Evolutionary conservation across 306 rosid genomes (phyloP).

Genomic region (Sechiopsis laciniata): DNA sequence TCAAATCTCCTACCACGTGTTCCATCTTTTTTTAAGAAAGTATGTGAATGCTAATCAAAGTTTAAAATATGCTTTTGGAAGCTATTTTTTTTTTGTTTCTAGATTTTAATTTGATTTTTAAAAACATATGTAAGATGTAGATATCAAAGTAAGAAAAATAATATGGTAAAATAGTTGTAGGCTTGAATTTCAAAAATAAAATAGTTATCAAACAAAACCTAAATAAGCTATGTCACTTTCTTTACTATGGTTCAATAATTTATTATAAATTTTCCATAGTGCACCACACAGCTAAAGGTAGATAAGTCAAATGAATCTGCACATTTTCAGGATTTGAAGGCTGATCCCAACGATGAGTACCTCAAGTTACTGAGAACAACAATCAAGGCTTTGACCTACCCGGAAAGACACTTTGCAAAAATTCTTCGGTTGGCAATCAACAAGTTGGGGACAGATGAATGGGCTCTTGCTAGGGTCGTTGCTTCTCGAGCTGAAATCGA

Average conservation of each 20-base stretch:
- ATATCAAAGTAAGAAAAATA: too few species aligned
- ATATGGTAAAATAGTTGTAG: too few species aligned
- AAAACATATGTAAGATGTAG: too few species aligned
- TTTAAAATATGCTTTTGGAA: too few species aligned
- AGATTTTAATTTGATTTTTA: too few species aligned
- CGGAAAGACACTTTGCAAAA: conserved; percentile 73
- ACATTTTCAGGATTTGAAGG: conserved; percentile 67
- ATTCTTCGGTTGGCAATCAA: conserved; percentile 53
- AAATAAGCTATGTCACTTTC: not conserved
- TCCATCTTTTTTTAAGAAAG: too few species aligned
- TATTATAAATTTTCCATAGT: not conserved
- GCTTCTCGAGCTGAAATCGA: conserved; percentile 83
- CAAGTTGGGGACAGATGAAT: conserved; percentile 73
- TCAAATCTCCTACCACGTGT: too few species aligned
- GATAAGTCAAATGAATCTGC: conserved; percentile 12
- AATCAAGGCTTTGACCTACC: conserved; percentile 54
- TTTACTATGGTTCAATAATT: not conserved
- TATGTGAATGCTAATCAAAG: too few species aligned
- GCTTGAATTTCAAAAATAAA: too few species aligned
- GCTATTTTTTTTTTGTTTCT: too few species aligned
- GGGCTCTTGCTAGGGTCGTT: conserved; percentile 75
- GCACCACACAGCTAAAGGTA: not conserved
- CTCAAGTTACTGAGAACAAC: conserved; percentile 58
- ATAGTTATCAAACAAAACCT: too few species aligned
- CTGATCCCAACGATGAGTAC: conserved; percentile 53